Conservation (phyloP, 495 filamentous ascomycete species). For the Tuber magnatum region DNA sequence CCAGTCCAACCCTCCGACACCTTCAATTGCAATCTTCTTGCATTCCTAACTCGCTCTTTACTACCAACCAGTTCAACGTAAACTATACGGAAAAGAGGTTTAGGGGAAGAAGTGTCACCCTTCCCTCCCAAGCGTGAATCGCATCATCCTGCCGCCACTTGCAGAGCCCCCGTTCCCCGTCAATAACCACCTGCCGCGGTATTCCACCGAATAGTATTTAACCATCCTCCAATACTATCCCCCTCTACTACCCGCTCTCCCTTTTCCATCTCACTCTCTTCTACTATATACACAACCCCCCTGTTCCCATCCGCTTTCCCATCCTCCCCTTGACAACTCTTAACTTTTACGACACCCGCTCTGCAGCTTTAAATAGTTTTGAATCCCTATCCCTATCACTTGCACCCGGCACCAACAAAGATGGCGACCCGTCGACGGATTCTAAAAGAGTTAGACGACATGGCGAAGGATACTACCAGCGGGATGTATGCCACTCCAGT, state of each 20-base stretch:
- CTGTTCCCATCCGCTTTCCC: background rate
- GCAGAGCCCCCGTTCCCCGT: background rate
- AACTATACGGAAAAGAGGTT: background rate
- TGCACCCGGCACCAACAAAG: slow-evolving; percentile 20
- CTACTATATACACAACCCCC: background rate
- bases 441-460: slow-evolving; percentile 85
- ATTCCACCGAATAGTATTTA: background rate
- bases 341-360: background rate
- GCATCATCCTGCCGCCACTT: background rate
- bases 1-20: background rate
- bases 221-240: background rate
- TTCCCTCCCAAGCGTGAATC: background rate
- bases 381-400: background rate
- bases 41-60: background rate
- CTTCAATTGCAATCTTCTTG: background rate
- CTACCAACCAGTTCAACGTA: background rate
- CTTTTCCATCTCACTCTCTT: background rate
- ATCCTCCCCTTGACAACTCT: background rate
- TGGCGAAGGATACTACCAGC: slow-evolving; percentile 66
- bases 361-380: background rate
- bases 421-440: slow-evolving; percentile 84
- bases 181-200: background rate
- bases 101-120: background rate
- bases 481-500: slow-evolving; percentile 63
- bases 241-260: background rate